Evolutionary conservation across 768 basidiomycete genomes (phyloP).

Genomic region (Austroboletus eburneus): DNA sequence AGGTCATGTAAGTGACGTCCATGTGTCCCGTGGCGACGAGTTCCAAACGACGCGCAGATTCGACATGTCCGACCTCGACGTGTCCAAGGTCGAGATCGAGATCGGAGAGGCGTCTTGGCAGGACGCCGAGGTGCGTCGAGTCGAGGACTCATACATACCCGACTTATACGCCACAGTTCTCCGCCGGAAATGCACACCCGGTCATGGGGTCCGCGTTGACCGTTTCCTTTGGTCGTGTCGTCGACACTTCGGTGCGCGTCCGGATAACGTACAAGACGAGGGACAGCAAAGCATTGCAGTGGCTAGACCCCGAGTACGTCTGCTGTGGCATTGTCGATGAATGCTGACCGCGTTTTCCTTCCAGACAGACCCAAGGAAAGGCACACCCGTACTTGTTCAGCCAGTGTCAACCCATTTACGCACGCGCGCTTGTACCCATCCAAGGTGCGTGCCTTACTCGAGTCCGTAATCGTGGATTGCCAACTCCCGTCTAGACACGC

Average conservation of each 20-base stretch:
- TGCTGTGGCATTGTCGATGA: background rate
- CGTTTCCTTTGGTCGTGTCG: conserved; percentile 45
- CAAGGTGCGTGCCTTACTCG: conserved; percentile 47
- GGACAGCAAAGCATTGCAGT: conserved; percentile 76
- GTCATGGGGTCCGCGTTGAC: conserved; percentile 76
- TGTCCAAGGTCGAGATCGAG: conserved; percentile 47
- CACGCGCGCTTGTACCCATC: conserved; percentile 70
- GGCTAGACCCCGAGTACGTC: conserved; percentile 73
- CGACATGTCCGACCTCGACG: conserved; percentile 68
- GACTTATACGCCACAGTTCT: conserved; percentile 37
- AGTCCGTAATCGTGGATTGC: background rate
- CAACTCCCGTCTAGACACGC: conserved; percentile 51
- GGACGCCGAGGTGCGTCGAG: conserved; percentile 43
- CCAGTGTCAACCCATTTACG: conserved; percentile 91
- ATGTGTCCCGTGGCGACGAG: too few species aligned
- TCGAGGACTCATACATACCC: too few species aligned
- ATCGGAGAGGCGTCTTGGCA: conserved; percentile 38
- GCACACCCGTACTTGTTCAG: conserved; percentile 86
- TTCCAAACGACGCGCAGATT: too few species aligned
- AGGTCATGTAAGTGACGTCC: conserved; percentile 58
- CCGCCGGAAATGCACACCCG: conserved; percentile 50
- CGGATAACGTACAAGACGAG: conserved; percentile 70
- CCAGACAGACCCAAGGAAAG: conserved; percentile 86
- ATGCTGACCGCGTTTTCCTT: background rate
- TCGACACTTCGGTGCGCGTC: conserved; percentile 38